Evolutionary conservation across 2,329 filamentous ascomycete species (phyloP), one percentile per base, ranked within the genome.

Genomic region (Phaeomoniella chlamydospora): DNA sequence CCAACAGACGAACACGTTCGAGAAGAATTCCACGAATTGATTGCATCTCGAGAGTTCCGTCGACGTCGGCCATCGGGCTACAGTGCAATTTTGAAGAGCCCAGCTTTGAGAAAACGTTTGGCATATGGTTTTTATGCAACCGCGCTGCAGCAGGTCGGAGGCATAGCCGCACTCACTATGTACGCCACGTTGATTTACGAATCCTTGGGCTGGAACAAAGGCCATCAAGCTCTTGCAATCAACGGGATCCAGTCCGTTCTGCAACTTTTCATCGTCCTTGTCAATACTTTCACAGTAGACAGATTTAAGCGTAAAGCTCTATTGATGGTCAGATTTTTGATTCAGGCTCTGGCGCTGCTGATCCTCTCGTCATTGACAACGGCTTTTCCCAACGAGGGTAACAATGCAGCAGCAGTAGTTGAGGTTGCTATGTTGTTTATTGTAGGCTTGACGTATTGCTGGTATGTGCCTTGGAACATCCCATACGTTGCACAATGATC

Each of bases 371-470:
- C 49, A 18, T 44, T 61, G 11, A 58, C 56, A 1, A 61, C 57
- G 0, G 46, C 49, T 2, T 61, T 53, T 36, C 58, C 58, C 2
- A 39, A 50, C 29, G 58, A 59, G 39, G 39, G 43, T 12, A 61
- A 61, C 38, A 54, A 48, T 31, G 43, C 55, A 10, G 59, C 59
- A 2, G 57, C 54, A 4, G 47, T 61, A 2, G 55, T 49, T 0
- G 58, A 61, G 34, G 48, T 62, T 9, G 57, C 56, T 4, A 61
- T 62, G 56, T 41, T 62, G 2, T 63, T 62, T 41, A 57, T 61
- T 33, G 56, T 61, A 14, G 58, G 58, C 0, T 41, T 62, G 18
- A 60, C 57, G 1, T 62, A 62, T 43, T 58, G 57, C 39, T 59
- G 53, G 54, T 54, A n/a, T n/a, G n/a, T n/a, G n/a, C n/a, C n/a